A percentile compares a stretch with the other conserved stretches of the same genome.
These are phyloP conservation scores for Pichia sp. DNA, from an alignment of 1,139 yeast genomes.

Conservation along the genomic window DNA sequence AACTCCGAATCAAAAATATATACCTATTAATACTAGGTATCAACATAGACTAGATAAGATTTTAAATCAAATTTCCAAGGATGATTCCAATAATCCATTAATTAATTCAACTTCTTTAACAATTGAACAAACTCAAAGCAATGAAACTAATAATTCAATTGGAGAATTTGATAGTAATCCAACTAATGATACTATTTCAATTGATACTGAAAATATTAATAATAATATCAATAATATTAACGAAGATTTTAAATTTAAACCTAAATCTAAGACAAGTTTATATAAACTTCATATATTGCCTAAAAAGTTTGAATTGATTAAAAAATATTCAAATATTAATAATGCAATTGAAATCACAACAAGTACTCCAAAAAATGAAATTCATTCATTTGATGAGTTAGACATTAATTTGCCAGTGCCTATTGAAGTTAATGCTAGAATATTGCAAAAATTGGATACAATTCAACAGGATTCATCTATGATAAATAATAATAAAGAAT, in stretches of 20 bases:
- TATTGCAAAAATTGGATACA: slow-evolving; percentile 6
- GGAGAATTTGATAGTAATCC: neutral
- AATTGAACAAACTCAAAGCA: no score
- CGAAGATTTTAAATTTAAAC: slow-evolving; percentile 5
- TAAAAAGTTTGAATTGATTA: slow-evolving; percentile 10
- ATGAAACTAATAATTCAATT: neutral
- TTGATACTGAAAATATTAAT: neutral
- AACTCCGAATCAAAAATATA: slow-evolving; percentile 28
- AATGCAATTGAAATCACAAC: no score
- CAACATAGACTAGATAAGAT: slow-evolving; percentile 12
- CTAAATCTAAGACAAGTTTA: slow-evolving; percentile 8
- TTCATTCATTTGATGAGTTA: neutral
- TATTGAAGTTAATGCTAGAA: slow-evolving; percentile 9
- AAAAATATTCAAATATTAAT: slow-evolving; percentile 1
- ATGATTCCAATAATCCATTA: no score
- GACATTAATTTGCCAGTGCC: slow-evolving; percentile 12
- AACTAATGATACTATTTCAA: no score
- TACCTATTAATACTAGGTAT: slow-evolving; percentile 24
- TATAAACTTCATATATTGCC: slow-evolving; percentile 13
- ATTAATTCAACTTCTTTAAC: no score
- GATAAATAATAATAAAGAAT: neutral
- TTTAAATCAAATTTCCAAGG: neutral
- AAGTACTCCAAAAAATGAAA: neutral
- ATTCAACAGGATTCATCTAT: neutral
- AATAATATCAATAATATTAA: neutral